Evolutionary conservation across 768 basidiomycete genomes (phyloP).

Genomic region (Lentinula sp.): DNA sequence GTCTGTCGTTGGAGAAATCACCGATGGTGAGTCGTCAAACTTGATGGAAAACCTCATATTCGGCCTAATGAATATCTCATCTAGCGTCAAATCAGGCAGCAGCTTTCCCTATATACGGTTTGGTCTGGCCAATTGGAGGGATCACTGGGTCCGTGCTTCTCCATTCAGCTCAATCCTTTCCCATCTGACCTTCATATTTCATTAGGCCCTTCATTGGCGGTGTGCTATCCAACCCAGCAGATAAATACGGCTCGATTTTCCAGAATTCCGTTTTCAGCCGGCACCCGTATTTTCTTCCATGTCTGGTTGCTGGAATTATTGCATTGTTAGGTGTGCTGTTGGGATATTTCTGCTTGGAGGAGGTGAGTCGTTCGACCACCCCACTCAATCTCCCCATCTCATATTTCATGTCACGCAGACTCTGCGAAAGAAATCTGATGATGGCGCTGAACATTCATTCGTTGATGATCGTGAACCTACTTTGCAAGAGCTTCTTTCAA

Average conservation of each 20-base stretch:
- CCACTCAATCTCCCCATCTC: background rate
- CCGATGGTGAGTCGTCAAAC: conserved; percentile 27
- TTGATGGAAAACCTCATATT: background rate
- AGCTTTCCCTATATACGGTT: conserved; percentile 54
- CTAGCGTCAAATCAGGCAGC: conserved; percentile 46
- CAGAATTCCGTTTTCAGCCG: conserved; percentile 33
- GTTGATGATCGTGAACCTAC: background rate
- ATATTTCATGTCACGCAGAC: background rate
- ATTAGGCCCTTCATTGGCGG: conserved; percentile 58
- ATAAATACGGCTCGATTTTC: conserved; percentile 35
- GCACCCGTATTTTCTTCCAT: conserved; percentile 62
- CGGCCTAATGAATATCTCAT: background rate
- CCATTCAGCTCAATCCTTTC: background rate
- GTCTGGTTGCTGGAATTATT: conserved; percentile 38
- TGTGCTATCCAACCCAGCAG: conserved; percentile 49
- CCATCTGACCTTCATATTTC: background rate
- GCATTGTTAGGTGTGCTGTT: conserved; percentile 34
- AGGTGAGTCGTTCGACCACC: conserved; percentile 30
- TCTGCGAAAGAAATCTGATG: background rate
- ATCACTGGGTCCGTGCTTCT: conserved; percentile 41
- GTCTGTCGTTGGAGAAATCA: conserved; percentile 58
- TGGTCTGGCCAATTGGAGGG: conserved; percentile 55
- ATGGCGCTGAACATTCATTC: background rate
- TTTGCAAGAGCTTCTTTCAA: conserved; percentile 33
- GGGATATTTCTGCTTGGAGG: conserved; percentile 45